These are phyloP conservation scores for Umbelopsis sp. DNA, from an alignment of 192 early-diverging fungal species.

Conservation along the genomic window DNA sequence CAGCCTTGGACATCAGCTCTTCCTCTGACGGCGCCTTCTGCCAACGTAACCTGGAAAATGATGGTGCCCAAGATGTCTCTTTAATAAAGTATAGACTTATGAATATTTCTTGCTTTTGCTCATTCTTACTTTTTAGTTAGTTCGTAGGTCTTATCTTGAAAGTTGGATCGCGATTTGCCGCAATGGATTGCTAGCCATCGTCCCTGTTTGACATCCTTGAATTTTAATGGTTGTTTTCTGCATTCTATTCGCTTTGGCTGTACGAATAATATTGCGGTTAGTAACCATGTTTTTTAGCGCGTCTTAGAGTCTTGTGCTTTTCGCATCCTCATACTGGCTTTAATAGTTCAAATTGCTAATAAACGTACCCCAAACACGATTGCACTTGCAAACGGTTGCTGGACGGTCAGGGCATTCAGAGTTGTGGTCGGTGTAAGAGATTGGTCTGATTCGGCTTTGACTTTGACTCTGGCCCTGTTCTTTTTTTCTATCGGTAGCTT, in stretches of 20 bases:
- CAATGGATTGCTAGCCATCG: conserved; percentile 14
- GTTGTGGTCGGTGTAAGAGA: not conserved
- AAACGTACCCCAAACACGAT: conserved; percentile 3
- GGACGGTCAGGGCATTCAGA: not conserved
- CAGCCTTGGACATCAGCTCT: not conserved
- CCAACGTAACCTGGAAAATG: not conserved
- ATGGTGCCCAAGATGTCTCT: too few species aligned
- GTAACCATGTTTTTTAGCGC: too few species aligned
- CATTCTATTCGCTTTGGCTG: conserved; percentile 18
- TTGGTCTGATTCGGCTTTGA: not conserved
- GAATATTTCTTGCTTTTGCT: too few species aligned
- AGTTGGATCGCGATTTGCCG: not conserved
- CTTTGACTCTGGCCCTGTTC: not conserved
- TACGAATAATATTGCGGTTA: not conserved
- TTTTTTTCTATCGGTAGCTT: not conserved
- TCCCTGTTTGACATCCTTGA: not conserved
- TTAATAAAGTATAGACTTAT: too few species aligned
- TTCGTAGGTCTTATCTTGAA: not conserved
- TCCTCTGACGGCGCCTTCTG: not conserved
- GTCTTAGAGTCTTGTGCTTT: too few species aligned
- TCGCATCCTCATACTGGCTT: too few species aligned
- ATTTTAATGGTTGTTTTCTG: conserved; percentile 7
- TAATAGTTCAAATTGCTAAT: not conserved
- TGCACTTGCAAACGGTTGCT: conserved; percentile 10
- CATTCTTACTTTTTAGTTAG: conserved; percentile 11